A percentile compares a stretch with the other conserved stretches of the same genome.
phyloP scores from a whole-genome alignment of 176 grass and related monocot species.

The Panicum miliaceum region DNA sequence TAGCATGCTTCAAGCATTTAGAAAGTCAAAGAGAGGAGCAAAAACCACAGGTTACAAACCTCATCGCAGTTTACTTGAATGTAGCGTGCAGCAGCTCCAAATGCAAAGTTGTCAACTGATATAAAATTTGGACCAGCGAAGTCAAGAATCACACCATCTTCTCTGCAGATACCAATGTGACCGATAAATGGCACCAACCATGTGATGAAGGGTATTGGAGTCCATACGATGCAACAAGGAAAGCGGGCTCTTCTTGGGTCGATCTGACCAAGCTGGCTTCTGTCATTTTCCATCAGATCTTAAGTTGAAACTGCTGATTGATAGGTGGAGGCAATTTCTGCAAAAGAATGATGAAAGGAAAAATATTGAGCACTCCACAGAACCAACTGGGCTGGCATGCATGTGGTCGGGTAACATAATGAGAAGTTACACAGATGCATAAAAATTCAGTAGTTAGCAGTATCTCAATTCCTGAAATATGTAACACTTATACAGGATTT shows the following conservation, averaged over 20 bases:
- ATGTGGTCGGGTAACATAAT: constrained; percentile 11
- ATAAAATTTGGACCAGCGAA: constrained; percentile 92
- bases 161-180: constrained; percentile 91
- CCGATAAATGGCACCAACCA: constrained; percentile 94
- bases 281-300: constrained; percentile 51
- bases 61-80: constrained; percentile 76
- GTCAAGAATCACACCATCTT: constrained; percentile 95
- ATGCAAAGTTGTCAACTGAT: constrained; percentile 92
- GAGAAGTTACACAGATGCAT: background rate
- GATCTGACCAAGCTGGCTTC: constrained; percentile 49
- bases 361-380: background rate
- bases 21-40: background rate
- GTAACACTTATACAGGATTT: background rate
- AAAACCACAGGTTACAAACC: constrained; percentile 44
- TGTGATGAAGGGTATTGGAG: constrained; percentile 87
- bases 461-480: background rate
- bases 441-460: background rate
- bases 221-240: constrained; percentile 92
- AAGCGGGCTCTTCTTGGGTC: constrained; percentile 85
- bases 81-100: constrained; percentile 78
- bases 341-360: background rate
- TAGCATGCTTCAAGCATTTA: background rate
- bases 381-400: constrained; percentile 2
- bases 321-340: constrained; percentile 3
- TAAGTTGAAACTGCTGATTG: background rate